Evolutionary conservation across 345 rosid species (phyloP), one percentile per base, ranked within the genome.

Genomic region (Corymbia maculata): DNA sequence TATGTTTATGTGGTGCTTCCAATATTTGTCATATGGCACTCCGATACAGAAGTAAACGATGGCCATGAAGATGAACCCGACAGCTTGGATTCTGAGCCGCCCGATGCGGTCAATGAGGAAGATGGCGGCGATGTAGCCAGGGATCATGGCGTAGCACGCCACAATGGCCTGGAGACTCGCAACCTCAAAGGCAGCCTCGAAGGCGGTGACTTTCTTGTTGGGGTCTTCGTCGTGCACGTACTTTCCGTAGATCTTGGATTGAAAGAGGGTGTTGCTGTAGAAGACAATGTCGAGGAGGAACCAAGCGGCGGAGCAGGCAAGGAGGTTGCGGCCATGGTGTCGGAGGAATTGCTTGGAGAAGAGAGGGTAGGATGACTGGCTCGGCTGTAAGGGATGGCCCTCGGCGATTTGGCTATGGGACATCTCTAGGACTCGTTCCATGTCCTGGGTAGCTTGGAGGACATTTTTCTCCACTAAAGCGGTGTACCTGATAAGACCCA

Each of bases 111-210:
- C 99, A 10, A 97, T 95, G 89, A 94, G 91, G 61, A 88, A 91
- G 79, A 97, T 94, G 0, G 95, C 94, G 92, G 94, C 91, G 88
- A 91, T 94, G 89, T 95, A 97, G 2, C 99, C 99, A 0, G 99
- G 99, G 91, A 97, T 93, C 2, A 97, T 92, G 7, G 94, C 89
- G 79, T 91, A 92, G 52, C 90, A 87, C 0, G 97, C 96, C 6
- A 94, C 32, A 3, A 95, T 86, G 32, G 94, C 94, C 85, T 93
- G 95, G 85, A 92, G 90, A 22, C 16, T 55, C 7, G 96, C 95
- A 2, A 95, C 66, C 47, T 86, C 49, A 52, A 90, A 91, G 86
- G 95, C 95, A 3, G 92, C 92, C 24, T 92, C 28, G 26, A 90
- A 95, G 30, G 88, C 94, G 52, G 87, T 91, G 61, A 44, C 36